Conservation (phyloP, 2,329 filamentous ascomycete species). For the Nectriaceae sp. region DNA sequence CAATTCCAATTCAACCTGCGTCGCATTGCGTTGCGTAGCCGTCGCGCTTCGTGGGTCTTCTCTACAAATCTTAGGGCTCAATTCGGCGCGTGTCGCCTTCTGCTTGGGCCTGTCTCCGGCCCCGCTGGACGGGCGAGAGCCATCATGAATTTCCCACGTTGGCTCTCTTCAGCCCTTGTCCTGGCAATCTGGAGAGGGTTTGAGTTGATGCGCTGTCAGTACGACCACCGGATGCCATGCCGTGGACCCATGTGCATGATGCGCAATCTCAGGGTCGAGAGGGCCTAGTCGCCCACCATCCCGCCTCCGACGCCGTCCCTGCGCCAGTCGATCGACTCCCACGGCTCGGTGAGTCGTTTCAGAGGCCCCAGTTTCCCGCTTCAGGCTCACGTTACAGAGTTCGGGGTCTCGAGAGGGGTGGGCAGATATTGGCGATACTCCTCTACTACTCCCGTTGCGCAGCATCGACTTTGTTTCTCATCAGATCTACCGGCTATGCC, state of each 20-base stretch:
- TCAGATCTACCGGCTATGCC: background rate
- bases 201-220: conserved; percentile 28
- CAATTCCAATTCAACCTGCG: conserved; percentile 2
- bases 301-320: conserved; percentile 6
- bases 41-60: background rate
- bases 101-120: conserved; percentile 9
- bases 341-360: conserved; percentile 10
- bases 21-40: background rate
- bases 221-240: conserved; percentile 19
- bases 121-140: conserved; percentile 3
- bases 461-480: background rate
- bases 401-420: conserved; percentile 1
- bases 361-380: conserved; percentile 7
- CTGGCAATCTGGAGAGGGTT: background rate
- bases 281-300: conserved; percentile 3
- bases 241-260: conserved; percentile 29
- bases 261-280: conserved; percentile 21
- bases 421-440: conserved; percentile 5
- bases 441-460: background rate
- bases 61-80: background rate
- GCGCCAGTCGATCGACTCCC: conserved; percentile 5
- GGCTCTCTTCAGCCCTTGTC: background rate
- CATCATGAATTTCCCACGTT: background rate
- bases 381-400: conserved; percentile 9
- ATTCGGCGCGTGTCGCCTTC: conserved; percentile 10